Percentiles rank a stretch among this genome's conserved stretches.
These are phyloP conservation scores for Whalleya microplaca DNA, from an alignment of 2,329 filamentous ascomycete species.

Conservation along the genomic window DNA sequence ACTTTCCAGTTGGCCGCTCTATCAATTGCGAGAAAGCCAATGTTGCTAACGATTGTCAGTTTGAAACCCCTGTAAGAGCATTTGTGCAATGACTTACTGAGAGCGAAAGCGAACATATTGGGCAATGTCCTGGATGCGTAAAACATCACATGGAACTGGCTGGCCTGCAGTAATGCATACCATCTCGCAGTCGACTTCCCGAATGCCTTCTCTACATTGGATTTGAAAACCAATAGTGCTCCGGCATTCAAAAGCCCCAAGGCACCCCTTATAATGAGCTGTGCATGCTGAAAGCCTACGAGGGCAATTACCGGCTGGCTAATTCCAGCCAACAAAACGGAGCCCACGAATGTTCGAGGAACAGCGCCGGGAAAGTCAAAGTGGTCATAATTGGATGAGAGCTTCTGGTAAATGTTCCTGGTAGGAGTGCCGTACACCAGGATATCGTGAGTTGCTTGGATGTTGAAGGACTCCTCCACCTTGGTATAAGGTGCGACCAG, in stretches of 20 bases:
- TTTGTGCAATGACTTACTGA: constrained; percentile 63
- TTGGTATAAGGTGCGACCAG: constrained; percentile 85
- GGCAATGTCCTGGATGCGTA: constrained; percentile 91
- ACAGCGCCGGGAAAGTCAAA: constrained; percentile 88
- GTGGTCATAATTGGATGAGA: constrained; percentile 79
- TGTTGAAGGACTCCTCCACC: constrained; percentile 97
- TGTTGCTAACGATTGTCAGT: constrained; percentile 56
- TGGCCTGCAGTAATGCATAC: constrained; percentile 77
- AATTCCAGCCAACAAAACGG: constrained; percentile 74
- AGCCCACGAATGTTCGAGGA: constrained; percentile 86
- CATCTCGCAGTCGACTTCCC: constrained; percentile 72
- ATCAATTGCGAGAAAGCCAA: constrained; percentile 59
- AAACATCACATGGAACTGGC: constrained; percentile 91
- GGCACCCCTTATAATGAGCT: constrained; percentile 71
- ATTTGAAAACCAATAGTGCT: constrained; percentile 68
- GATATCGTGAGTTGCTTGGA: constrained; percentile 92
- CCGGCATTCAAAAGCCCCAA: constrained; percentile 77
- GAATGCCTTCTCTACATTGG: constrained; percentile 66
- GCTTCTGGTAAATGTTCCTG: constrained; percentile 52
- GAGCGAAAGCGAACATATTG: constrained; percentile 93
- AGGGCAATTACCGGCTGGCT: constrained; percentile 67
- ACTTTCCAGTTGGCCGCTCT: constrained; percentile 38
- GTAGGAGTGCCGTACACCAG: constrained; percentile 77
- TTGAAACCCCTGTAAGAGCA: background rate
- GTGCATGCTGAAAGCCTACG: constrained; percentile 58